Evolutionary conservation across 73 alveolate genomes (phyloP).

Genomic region (Tetrahymena thermophila): DNA sequence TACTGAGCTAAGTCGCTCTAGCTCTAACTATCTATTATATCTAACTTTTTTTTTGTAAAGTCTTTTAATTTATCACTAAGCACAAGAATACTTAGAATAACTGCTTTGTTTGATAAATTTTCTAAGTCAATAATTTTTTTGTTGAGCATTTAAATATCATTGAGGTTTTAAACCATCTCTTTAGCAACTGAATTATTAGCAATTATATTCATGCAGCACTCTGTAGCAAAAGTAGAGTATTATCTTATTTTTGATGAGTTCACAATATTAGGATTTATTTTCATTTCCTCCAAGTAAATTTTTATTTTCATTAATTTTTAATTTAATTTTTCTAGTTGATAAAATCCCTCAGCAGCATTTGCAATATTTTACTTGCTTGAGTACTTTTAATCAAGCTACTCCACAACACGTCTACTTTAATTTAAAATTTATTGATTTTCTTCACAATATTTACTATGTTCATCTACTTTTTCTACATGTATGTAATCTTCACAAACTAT

Average conservation of each 20-base stretch:
- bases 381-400: neutral
- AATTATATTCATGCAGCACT: neutral
- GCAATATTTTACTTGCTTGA: neutral
- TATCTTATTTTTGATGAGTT: neutral
- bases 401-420: neutral
- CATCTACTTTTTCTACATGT: neutral
- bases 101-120: neutral
- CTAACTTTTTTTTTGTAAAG: neutral
- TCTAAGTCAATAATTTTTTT: neutral
- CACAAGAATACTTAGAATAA: neutral
- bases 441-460: neutral
- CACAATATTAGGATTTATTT: neutral
- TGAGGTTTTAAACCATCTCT: neutral
- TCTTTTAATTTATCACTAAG: neutral
- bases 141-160: neutral
- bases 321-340: neutral
- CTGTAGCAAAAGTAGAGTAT: neutral
- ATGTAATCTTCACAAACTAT: neutral
- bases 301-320: neutral
- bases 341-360: neutral
- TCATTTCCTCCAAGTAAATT: neutral
- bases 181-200: neutral
- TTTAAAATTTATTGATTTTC: neutral
- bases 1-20: neutral
- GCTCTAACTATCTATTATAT: neutral